Percentiles rank a stretch among this genome's conserved stretches.
Evolutionary conservation across 108 stramenopile genomes (phyloP).

Genomic region (Skeletonema potamos): DNA sequence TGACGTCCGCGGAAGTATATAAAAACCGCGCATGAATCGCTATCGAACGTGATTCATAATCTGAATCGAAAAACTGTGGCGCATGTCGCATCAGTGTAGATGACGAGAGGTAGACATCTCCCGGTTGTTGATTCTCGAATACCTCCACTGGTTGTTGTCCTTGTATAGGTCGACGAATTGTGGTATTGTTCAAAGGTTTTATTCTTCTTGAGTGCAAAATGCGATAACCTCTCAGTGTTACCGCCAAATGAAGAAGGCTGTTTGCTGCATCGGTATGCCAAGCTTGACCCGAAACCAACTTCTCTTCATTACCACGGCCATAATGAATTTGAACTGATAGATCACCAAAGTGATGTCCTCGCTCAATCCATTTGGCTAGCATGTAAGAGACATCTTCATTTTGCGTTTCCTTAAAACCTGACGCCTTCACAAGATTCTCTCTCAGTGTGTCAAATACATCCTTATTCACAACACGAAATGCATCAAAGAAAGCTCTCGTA

Average conservation of each 20-base stretch:
- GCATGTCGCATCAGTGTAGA: conserved; percentile 30
- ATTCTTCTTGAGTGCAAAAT: conserved; percentile 28
- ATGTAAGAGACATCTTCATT: conserved; percentile 27
- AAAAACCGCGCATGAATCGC: conserved; percentile 30
- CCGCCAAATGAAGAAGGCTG: conserved; percentile 25
- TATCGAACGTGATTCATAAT: conserved; percentile 15
- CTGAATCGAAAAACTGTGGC: conserved; percentile 32
- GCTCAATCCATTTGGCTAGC: conserved; percentile 22
- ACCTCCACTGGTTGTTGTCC: conserved; percentile 5
- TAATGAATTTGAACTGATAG: conserved; percentile 35
- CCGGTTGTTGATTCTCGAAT: conserved; percentile 16
- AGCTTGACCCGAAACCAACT: conserved; percentile 21
- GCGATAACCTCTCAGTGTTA: conserved; percentile 29
- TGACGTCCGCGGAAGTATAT: conserved; percentile 25
- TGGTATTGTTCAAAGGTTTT: background rate
- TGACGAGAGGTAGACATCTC: conserved; percentile 20
- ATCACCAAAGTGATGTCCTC: conserved; percentile 32
- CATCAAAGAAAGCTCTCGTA: conserved; percentile 29
- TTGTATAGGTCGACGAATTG: background rate
- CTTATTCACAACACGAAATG: conserved; percentile 20
- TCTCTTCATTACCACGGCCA: conserved; percentile 25
- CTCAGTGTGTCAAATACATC: conserved; percentile 17
- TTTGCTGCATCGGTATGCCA: conserved; percentile 40
- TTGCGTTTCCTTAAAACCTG: background rate
- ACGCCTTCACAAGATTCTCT: conserved; percentile 12